Conservation (phyloP, 768 basidiomycete species). For the Hirschioporus abietinus region DNA sequence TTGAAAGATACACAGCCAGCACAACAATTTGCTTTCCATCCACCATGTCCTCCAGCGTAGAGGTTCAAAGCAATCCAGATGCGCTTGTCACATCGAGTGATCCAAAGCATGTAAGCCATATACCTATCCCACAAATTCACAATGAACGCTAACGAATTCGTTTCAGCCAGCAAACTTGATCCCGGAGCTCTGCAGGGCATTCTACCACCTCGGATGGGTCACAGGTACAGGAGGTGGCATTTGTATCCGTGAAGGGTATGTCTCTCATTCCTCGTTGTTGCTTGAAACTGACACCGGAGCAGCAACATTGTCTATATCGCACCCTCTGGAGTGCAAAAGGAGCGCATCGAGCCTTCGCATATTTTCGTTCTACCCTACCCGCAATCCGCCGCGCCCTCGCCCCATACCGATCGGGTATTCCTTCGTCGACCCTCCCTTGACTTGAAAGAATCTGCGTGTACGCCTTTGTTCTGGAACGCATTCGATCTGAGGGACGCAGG, state of each 20-base stretch:
- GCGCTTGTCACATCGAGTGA: slow-evolving; percentile 53
- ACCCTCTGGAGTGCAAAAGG: slow-evolving; percentile 88
- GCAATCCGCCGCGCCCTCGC: slow-evolving; percentile 46
- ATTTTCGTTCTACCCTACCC: slow-evolving; percentile 87
- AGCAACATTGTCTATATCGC: slow-evolving; percentile 82
- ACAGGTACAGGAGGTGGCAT: slow-evolving; percentile 86
- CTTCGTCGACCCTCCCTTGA: slow-evolving; percentile 65
- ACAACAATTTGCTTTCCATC: not conserved
- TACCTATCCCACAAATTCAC: slow-evolving; percentile 5
- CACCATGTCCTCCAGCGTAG: not conserved
- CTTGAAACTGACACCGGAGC: not conserved
- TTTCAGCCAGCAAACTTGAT: slow-evolving; percentile 86
- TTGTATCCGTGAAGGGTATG: slow-evolving; percentile 64
- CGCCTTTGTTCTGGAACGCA: slow-evolving; percentile 90
- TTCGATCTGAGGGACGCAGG: slow-evolving; percentile 75
- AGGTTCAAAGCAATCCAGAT: slow-evolving; percentile 28
- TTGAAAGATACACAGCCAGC: not conserved
- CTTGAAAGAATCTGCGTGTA: slow-evolving; percentile 84
- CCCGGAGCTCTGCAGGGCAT: slow-evolving; percentile 75
- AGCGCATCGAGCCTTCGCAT: slow-evolving; percentile 74
- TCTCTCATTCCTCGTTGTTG: not conserved
- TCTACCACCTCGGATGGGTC: slow-evolving; percentile 89
- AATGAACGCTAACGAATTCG: not conserved
- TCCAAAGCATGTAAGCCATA: slow-evolving; percentile 50
- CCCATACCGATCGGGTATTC: slow-evolving; percentile 67